phyloP scores from a whole-genome alignment of 2,329 filamentous ascomycete genomes.

The Coniella lustricola region DNA sequence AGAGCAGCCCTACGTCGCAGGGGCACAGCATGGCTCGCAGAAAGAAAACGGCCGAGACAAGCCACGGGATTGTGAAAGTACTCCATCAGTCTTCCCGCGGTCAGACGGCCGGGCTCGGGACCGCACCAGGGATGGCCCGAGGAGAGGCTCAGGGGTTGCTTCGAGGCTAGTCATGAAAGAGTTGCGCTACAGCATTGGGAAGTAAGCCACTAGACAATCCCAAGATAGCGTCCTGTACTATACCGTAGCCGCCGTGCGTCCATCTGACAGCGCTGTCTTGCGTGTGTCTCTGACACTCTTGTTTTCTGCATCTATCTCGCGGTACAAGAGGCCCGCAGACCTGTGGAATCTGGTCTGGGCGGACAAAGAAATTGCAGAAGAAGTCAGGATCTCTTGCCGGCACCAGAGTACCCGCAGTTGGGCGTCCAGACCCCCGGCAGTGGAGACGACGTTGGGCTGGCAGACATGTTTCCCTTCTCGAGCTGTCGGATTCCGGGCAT shows the following conservation, averaged over 20 bases:
- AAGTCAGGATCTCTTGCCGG: constrained; percentile 1
- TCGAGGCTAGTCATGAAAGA: too few relatives aligned
- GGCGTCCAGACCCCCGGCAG: constrained; percentile 12
- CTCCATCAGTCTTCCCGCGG: not conserved
- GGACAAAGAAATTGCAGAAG: constrained; percentile 3
- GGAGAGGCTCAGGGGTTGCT: not conserved
- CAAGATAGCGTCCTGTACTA: not conserved
- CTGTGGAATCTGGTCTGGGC: not conserved
- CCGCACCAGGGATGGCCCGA: not conserved
- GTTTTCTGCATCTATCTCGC: too few relatives aligned
- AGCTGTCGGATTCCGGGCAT: constrained; percentile 4
- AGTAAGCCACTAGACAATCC: not conserved
- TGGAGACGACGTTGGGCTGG: constrained; percentile 6
- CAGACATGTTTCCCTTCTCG: constrained; percentile 4
- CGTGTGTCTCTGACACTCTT: too few relatives aligned
- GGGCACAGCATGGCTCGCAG: not conserved
- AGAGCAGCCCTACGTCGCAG: too few relatives aligned
- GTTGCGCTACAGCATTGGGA: not conserved
- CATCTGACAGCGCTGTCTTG: not conserved
- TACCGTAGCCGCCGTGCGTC: not conserved
- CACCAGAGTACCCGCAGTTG: constrained; percentile 15
- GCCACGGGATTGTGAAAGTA: too few relatives aligned
- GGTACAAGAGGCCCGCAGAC: not conserved
- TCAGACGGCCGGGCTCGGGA: not conserved
- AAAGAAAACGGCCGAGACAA: not conserved